A percentile compares a stretch with the other conserved stretches of the same genome.
Evolutionary conservation across 176 grass and related monocot species (phyloP).

Genomic region (Oryza meyeriana): DNA sequence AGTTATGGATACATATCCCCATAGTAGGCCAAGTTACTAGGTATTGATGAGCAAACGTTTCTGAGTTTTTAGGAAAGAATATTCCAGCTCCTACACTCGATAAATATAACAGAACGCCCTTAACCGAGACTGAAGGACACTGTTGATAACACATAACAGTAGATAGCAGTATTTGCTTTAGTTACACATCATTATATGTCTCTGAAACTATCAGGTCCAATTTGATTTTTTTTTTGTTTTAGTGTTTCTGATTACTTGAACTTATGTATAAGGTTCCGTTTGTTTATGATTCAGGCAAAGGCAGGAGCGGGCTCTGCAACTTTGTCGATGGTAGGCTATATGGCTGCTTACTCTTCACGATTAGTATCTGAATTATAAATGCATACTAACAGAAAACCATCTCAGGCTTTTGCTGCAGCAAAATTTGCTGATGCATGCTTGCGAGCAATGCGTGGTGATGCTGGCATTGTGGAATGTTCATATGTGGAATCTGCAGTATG

Average conservation of each 20-base stretch:
- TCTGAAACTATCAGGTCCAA: background rate
- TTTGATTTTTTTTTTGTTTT: background rate
- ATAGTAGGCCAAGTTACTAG: background rate
- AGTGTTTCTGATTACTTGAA: background rate
- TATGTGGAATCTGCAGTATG: slow-evolving; percentile 80
- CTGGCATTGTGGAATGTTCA: slow-evolving; percentile 77
- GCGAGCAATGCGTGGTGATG: slow-evolving; percentile 74
- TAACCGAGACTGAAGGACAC: background rate
- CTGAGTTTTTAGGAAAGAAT: background rate
- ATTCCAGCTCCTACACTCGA: background rate
- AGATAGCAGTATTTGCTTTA: background rate
- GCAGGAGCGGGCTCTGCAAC: slow-evolving; percentile 97
- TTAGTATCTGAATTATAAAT: background rate
- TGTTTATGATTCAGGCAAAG: slow-evolving; percentile 66
- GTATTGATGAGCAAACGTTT: background rate
- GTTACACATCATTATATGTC: background rate
- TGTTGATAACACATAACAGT: background rate
- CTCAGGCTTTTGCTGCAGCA: slow-evolving; percentile 75
- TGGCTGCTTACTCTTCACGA: slow-evolving; percentile 2
- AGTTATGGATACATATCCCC: background rate
- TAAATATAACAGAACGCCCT: background rate
- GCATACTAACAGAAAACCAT: slow-evolving; percentile 16
- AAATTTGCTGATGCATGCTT: slow-evolving; percentile 89
- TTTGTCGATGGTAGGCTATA: slow-evolving; percentile 85
- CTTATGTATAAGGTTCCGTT: background rate